Conservation (phyloP, 305 asterid species). For the Lippia alba region DNA sequence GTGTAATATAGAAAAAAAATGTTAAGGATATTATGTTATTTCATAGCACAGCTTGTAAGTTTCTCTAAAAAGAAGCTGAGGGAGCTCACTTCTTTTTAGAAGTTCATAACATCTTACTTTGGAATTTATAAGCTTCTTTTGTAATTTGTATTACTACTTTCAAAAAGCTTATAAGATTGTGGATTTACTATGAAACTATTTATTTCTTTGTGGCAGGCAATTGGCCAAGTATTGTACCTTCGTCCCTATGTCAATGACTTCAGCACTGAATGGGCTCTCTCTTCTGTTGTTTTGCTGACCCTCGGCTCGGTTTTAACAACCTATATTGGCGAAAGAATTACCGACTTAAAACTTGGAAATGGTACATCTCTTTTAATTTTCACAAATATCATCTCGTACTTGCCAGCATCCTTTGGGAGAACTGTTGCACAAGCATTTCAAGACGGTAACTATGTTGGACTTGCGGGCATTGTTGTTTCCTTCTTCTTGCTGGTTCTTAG, state of each 20-base stretch:
- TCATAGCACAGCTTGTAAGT: too few species aligned
- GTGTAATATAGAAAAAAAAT: background rate
- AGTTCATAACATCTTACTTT: too few species aligned
- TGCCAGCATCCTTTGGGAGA: slow-evolving; percentile 97
- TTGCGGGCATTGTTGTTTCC: slow-evolving; percentile 67
- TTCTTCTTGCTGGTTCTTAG: slow-evolving; percentile 87
- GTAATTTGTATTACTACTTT: background rate
- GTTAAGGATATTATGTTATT: too few species aligned
- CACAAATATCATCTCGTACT: slow-evolving; percentile 94
- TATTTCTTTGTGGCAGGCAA: slow-evolving; percentile 64
- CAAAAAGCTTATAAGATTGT: background rate
- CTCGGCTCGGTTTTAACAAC: slow-evolving; percentile 86
- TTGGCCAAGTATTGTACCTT: slow-evolving; percentile 89
- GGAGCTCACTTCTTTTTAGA: background rate
- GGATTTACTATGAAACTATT: slow-evolving; percentile 17
- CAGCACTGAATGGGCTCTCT: slow-evolving; percentile 84
- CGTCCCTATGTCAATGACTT: slow-evolving; percentile 95
- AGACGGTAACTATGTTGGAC: slow-evolving; percentile 91
- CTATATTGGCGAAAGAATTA: slow-evolving; percentile 84
- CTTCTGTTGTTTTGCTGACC: slow-evolving; percentile 76
- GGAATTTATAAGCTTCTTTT: too few species aligned
- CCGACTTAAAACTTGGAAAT: slow-evolving; percentile 93
- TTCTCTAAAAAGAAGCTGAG: background rate
- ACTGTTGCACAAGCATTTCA: slow-evolving; percentile 81
- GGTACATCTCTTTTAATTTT: slow-evolving; percentile 96